A percentile compares a stretch with the other conserved stretches of the same genome.
Conservation (phyloP, 345 rosid species). For the Eucalyptus erythrocorys region DNA sequence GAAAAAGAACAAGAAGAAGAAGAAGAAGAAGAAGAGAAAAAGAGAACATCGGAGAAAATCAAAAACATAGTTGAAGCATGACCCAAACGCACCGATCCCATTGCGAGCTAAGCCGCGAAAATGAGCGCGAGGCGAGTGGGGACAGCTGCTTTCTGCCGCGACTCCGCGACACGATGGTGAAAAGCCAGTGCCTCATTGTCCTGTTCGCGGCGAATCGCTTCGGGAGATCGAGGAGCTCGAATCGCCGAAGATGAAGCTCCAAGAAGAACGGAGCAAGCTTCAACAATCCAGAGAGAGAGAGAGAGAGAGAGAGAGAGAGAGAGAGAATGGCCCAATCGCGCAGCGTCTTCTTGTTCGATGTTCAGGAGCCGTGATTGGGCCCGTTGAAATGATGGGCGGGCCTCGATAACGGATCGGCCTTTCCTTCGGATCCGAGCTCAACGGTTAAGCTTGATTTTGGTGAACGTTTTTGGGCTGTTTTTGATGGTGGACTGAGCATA, state of each 20-base stretch:
- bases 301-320: too few species aligned
- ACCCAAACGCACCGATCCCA: conserved; percentile 8
- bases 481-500: background rate
- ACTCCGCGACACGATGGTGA: background rate
- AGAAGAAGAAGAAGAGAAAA: too few species aligned
- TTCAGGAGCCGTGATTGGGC: background rate
- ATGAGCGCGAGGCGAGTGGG: conserved; percentile 11
- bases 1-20: too few species aligned
- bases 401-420: background rate
- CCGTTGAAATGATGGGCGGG: background rate
- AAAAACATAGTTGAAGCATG: background rate
- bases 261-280: too few species aligned
- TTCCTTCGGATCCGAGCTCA: background rate
- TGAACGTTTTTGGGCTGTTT: too few species aligned
- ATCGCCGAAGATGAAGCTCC: too few species aligned
- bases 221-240: background rate
- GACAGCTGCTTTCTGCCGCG: conserved; percentile 1
- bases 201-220: background rate
- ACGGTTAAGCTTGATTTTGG: background rate
- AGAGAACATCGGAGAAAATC: background rate
- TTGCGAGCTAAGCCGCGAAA: conserved; percentile 7
- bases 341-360: background rate
- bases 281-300: too few species aligned
- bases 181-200: background rate
- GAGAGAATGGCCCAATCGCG: background rate